Evolutionary conservation across 1,139 yeast species (phyloP).

Genomic region (Magnusiomyces tetraspermus): DNA sequence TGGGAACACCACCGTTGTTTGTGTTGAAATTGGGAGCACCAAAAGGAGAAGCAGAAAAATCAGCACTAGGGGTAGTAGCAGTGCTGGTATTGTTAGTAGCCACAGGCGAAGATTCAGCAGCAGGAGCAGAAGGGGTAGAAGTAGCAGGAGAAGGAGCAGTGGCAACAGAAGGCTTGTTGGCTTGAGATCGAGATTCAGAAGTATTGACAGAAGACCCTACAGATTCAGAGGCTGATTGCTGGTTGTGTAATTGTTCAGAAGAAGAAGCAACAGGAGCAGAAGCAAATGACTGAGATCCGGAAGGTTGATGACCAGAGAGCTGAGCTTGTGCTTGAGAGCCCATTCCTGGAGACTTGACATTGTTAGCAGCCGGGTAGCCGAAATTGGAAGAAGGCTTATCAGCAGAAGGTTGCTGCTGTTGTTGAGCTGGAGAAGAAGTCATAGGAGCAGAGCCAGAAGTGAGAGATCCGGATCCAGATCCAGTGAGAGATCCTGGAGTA

Average conservation of each 20-base stretch:
- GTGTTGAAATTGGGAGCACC: neutral
- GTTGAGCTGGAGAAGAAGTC: neutral
- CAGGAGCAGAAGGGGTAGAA: neutral
- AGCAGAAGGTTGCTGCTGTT: constrained; percentile 3
- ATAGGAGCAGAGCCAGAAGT: constrained; percentile 5
- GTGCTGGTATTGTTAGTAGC: neutral
- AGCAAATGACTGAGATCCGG: neutral
- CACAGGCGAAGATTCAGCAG: neutral
- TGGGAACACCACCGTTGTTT: neutral
- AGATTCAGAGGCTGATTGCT: neutral
- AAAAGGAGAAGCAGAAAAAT: neutral
- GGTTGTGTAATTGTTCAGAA: neutral
- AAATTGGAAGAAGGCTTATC: neutral
- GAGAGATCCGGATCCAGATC: neutral
- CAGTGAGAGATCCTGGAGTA: neutral
- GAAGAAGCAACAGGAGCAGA: neutral
- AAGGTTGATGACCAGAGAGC: neutral
- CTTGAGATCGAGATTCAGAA: constrained; percentile 19
- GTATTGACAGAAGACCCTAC: neutral
- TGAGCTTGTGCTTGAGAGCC: neutral
- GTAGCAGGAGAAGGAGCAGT: neutral
- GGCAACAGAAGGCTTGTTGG: constrained; percentile 15
- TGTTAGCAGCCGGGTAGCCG: neutral
- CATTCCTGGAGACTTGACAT: neutral
- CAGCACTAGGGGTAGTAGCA: neutral